Evolutionary conservation across 306 rosid species (phyloP), one percentile per base, ranked within the genome.

Genomic region (Fragaria iinumae): DNA sequence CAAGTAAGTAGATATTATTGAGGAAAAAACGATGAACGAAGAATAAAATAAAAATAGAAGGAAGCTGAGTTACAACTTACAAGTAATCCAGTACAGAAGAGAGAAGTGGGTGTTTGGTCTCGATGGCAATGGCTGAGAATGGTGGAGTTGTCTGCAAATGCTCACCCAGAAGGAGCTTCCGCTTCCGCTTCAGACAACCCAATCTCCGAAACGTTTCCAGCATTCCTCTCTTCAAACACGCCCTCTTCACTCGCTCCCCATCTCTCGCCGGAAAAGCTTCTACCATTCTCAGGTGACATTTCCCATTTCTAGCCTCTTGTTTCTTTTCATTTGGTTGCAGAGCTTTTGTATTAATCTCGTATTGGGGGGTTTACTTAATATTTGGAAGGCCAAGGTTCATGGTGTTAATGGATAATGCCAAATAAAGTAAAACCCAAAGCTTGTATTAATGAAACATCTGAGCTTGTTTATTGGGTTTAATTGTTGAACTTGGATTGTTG

Each of bases 221-320:
- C 44, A 39, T 32, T 27, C 73, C 86, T 49, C 75, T 79, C 45
- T 71, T 79, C 39, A 44, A 55, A 49, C 76, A 71, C 10, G 43
- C 75, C 67, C 64, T 79, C 72, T 27, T 27, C 3, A 12, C 71
- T 56, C 45, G 78, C 27, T 48, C 75, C 48, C 72, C 72, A 47
- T 72, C 80, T 16, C 32, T 43, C 5, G 43, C 81, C 8, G 66
- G 72, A 47, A 72, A 49, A 53, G 2, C 11, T 47, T 47, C 50
- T 44, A 56, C 56, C 65, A 72, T 83, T 76, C 76, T 83, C 83
- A 76, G 86, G 86, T 83, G 3, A 21, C 18, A 13, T 32, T 8
- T 21, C 63, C 18, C 73, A 17, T 23, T 17, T 56, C 5, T 52
- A 2, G 4, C 34, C 16, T 52, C 5, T 47, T 12, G 1, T 11